Base-by-base conservation (phyloP, 441 rosid genomes). In the Gossypium aridum region DNA sequence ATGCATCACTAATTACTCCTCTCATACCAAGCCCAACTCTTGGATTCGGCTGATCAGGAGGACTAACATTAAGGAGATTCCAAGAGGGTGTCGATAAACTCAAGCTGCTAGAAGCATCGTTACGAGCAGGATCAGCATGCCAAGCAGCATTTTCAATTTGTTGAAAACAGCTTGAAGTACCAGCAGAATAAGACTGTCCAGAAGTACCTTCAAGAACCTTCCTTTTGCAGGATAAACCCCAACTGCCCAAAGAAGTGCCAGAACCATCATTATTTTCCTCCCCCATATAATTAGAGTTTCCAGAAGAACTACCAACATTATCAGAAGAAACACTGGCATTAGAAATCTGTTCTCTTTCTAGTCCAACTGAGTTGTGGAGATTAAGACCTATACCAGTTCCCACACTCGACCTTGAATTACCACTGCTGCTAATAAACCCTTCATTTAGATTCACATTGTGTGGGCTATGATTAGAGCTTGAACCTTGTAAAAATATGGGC, bases 201-300 rank as follows among this genome's bases (percentile, higher is more conserved):
- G 98, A 86, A 63, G 90, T 80, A 80, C 92, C 98, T 83, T 93
- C 97, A 78, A 89, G 90, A 69, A 93, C 87, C 85, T 85, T 93
- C 83, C 97, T 88, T 83, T 93, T 92, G 94, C 96, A 88, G 39
- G 98, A 92, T 55, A 79, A 82, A 76, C 92, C 92, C 94, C 93
- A 89, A 79, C 80, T 77, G 70, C 87, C 88, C 66, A 86, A 53
- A 28, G 96, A 82, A 54, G 92, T 80, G 63, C 85, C 81, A 2
- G 88, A 79, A 47, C 87, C 88, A 68, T 81, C 84, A 70, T 75
- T 77, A 47, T 79, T 83, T 75, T 87, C 94, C 55, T 89, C 97
- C 68, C 76, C 62, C 28, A 83, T 72, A 73, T 77, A 85, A 76
- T 82, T 81, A 31, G 92, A 83, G 87, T 79, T 85, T 79, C 89